Evolutionary conservation across 31 red algal genomes (phyloP).

Genomic region (Bonnemaisonia californica): DNA sequence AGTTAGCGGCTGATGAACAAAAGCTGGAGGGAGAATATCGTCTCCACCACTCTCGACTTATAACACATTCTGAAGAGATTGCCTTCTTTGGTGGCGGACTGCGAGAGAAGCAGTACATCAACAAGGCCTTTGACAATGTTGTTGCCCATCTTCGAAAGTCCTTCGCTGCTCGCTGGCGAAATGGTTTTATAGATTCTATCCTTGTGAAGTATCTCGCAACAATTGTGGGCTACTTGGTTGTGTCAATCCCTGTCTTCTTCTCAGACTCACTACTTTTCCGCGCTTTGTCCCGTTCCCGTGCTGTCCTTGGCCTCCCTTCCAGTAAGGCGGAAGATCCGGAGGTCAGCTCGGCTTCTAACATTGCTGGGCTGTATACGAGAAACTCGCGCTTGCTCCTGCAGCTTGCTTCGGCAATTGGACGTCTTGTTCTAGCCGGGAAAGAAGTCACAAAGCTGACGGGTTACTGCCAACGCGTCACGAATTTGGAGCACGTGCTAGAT

Average conservation of each 20-base stretch:
- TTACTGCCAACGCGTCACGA: slow-evolving; percentile 80
- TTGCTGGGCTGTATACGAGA: slow-evolving; percentile 93
- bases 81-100: slow-evolving; percentile 92
- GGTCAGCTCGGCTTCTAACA: slow-evolving; percentile 68
- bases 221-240: slow-evolving; percentile 94
- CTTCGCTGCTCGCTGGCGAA: slow-evolving; percentile 83
- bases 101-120: slow-evolving; percentile 95
- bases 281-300: slow-evolving; percentile 3
- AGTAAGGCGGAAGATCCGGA: slow-evolving; percentile 21
- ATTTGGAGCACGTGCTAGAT: slow-evolving; percentile 80
- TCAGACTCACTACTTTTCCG: slow-evolving; percentile 44
- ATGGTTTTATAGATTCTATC: slow-evolving; percentile 89
- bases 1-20: slow-evolving; percentile 86
- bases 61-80: slow-evolving; percentile 96
- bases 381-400: slow-evolving; percentile 89
- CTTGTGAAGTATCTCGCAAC: slow-evolving; percentile 98
- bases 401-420: slow-evolving; percentile 90
- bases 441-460: slow-evolving; percentile 89
- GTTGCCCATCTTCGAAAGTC: slow-evolving; percentile 78
- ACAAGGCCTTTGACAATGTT: slow-evolving; percentile 83
- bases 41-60: slow-evolving; percentile 89
- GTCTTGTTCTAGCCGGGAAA: slow-evolving; percentile 93
- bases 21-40: slow-evolving; percentile 97
- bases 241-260: slow-evolving; percentile 97
- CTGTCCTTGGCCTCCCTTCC: background rate